Evolutionary conservation across 495 filamentous ascomycete genomes (phyloP).

Genomic region (Hyaloscypha variabilis): DNA sequence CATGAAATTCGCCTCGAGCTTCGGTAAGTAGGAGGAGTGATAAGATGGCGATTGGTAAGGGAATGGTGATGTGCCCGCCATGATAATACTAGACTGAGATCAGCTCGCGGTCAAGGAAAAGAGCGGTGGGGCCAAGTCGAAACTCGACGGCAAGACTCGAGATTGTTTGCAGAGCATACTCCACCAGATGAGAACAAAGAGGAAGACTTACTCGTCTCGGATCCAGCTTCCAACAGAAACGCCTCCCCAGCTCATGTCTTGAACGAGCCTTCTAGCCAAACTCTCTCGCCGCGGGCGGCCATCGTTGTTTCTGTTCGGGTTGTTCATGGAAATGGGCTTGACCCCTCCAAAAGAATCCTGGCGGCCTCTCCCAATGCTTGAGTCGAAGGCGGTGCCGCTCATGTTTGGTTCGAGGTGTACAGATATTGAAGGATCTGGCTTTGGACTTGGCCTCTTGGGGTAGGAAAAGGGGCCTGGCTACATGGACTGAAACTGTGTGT

Average conservation of each 20-base stretch:
- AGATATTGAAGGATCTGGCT: too few species aligned
- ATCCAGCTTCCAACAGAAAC: constrained; percentile 96
- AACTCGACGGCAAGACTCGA: constrained; percentile 3
- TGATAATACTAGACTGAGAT: constrained; percentile 74
- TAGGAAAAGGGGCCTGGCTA: too few species aligned
- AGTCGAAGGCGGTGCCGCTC: constrained; percentile 60
- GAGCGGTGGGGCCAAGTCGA: constrained; percentile 17
- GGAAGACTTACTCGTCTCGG: constrained; percentile 86
- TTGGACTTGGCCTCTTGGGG: too few species aligned
- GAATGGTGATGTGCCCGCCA: constrained; percentile 97
- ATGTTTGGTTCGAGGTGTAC: too few species aligned
- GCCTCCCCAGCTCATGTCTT: constrained; percentile 97
- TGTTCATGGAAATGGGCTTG: constrained; percentile 83
- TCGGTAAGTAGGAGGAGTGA: constrained; percentile 96
- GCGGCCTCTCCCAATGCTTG: constrained; percentile 50
- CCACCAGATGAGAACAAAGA: background rate
- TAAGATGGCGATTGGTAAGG: constrained; percentile 89
- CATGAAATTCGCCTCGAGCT: constrained; percentile 97
- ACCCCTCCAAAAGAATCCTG: constrained; percentile 80
- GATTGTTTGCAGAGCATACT: background rate
- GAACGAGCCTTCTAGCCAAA: constrained; percentile 82
- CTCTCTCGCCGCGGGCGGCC: constrained; percentile 76
- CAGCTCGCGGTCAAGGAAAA: constrained; percentile 21
- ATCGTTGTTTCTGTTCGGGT: constrained; percentile 69
- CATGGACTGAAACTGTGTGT: too few species aligned